phyloP scores from a whole-genome alignment of 495 filamentous ascomycete species.

The Bombardia bombarda region DNA sequence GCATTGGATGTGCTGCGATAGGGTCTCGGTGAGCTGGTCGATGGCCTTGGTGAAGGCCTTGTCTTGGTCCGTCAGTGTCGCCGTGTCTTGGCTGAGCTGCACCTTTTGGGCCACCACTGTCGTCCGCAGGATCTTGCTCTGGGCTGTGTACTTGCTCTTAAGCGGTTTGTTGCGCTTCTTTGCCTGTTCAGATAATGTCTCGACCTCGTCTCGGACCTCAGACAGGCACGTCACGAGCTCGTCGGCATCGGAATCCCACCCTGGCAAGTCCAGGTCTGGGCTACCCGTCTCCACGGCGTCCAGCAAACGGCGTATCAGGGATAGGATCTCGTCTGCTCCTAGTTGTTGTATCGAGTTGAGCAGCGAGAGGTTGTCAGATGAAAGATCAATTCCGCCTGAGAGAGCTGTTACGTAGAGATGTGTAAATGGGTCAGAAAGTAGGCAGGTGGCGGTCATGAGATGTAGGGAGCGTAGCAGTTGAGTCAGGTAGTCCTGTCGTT shows the following conservation, averaged over 20 bases:
- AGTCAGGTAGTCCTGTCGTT: slow-evolving; percentile 13
- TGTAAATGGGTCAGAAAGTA: slow-evolving; percentile 18
- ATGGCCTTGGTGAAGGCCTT: slow-evolving; percentile 69
- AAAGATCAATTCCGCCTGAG: slow-evolving; percentile 23
- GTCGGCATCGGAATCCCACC: slow-evolving; percentile 24
- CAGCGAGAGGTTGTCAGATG: slow-evolving; percentile 16
- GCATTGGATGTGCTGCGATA: slow-evolving; percentile 49
- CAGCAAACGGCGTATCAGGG: slow-evolving; percentile 25
- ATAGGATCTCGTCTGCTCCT: slow-evolving; percentile 29
- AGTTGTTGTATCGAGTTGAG: slow-evolving; percentile 34
- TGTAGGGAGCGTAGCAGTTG: slow-evolving; percentile 22
- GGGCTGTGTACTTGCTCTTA: slow-evolving; percentile 67
- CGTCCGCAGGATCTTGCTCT: slow-evolving; percentile 64
- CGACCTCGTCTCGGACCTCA: slow-evolving; percentile 30
- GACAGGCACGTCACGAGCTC: slow-evolving; percentile 27
- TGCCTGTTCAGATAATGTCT: slow-evolving; percentile 30
- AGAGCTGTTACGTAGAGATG: slow-evolving; percentile 33
- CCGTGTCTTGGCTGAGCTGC: slow-evolving; percentile 72
- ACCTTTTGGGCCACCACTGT: slow-evolving; percentile 85
- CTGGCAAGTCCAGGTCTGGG: slow-evolving; percentile 24
- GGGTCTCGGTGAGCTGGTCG: slow-evolving; percentile 48
- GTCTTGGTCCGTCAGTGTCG: slow-evolving; percentile 65
- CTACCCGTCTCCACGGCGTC: slow-evolving; percentile 29
- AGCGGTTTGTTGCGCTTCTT: slow-evolving; percentile 41
- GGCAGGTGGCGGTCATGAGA: slow-evolving; percentile 10